These are phyloP conservation scores for Scedosporium boydii DNA, from an alignment of 2,329 filamentous ascomycete genomes.

Conservation along the genomic window DNA sequence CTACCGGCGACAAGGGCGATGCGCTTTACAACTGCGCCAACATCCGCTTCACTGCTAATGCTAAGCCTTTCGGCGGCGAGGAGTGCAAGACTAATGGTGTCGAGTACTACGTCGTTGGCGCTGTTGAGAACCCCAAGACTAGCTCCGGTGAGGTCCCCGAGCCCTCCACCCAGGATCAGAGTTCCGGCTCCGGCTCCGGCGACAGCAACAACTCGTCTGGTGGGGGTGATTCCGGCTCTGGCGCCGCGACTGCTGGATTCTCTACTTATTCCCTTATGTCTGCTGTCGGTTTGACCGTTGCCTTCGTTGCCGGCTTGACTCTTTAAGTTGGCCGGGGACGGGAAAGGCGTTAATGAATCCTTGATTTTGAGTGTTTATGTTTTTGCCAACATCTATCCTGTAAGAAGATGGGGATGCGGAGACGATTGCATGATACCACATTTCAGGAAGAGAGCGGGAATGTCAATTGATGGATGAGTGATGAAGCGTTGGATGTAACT, in stretches of 20 bases:
- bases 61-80: slow-evolving; percentile 32
- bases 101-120: slow-evolving; percentile 16
- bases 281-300: slow-evolving; percentile 26
- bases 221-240: slow-evolving; percentile 4
- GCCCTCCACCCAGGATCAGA: background rate
- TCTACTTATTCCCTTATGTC: slow-evolving; percentile 21
- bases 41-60: slow-evolving; percentile 51
- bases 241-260: slow-evolving; percentile 11
- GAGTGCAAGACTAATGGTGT: slow-evolving; percentile 32
- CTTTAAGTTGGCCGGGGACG: slow-evolving; percentile 16
- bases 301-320: slow-evolving; percentile 27
- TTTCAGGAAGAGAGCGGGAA: background rate
- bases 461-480: slow-evolving; percentile 2
- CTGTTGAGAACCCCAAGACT: slow-evolving; percentile 16
- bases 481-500: slow-evolving; percentile 5
- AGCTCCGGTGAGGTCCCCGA: slow-evolving; percentile 7
- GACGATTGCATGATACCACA: background rate
- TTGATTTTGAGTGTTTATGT: background rate
- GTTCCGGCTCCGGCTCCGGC: background rate
- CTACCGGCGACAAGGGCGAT: slow-evolving; percentile 44
- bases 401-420: background rate
- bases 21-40: slow-evolving; percentile 71
- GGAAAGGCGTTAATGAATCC: background rate
- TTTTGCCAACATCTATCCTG: no score
- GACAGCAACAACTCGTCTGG: background rate